Conservation (phyloP, 768 basidiomycete species). For the Hygrocybe punicea region DNA sequence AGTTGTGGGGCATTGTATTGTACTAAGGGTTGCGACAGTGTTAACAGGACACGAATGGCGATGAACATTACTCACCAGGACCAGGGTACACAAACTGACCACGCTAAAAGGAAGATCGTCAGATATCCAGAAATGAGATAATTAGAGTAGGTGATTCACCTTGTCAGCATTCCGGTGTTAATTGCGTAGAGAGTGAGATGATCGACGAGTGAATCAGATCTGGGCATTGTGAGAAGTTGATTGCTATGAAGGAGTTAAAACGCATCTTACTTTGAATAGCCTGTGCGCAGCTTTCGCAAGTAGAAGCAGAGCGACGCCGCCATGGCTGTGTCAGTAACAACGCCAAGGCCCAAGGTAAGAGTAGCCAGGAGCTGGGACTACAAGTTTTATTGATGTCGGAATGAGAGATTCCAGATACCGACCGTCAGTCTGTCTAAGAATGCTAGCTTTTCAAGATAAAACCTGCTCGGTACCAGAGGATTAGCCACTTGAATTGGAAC, state of each 20-base stretch:
- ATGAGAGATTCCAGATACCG: conserved; percentile 8
- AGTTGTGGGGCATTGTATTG: conserved; percentile 46
- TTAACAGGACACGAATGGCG: background rate
- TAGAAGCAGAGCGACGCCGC: conserved; percentile 53
- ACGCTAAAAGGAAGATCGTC: conserved; percentile 29
- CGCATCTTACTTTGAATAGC: conserved; percentile 37
- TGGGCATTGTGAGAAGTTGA: conserved; percentile 19
- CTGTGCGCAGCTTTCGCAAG: conserved; percentile 52
- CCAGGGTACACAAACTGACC: conserved; percentile 40
- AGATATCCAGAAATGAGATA: background rate
- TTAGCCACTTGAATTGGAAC: background rate
- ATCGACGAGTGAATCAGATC: conserved; percentile 57
- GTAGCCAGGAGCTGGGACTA: conserved; percentile 44
- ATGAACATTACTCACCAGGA: conserved; percentile 28
- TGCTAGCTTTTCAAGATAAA: conserved; percentile 33
- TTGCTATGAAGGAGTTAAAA: background rate
- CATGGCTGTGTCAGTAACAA: conserved; percentile 49
- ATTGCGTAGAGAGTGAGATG: conserved; percentile 56
- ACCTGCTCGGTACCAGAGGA: background rate
- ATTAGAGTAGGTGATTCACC: conserved; percentile 31
- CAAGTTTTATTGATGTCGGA: background rate
- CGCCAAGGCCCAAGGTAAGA: conserved; percentile 47
- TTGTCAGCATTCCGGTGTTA: conserved; percentile 60
- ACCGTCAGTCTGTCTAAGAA: conserved; percentile 41
- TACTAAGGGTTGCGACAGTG: conserved; percentile 39